phyloP scores from a whole-genome alignment of 768 basidiomycete genomes.

The Chalciporus sphaerocephalus region DNA sequence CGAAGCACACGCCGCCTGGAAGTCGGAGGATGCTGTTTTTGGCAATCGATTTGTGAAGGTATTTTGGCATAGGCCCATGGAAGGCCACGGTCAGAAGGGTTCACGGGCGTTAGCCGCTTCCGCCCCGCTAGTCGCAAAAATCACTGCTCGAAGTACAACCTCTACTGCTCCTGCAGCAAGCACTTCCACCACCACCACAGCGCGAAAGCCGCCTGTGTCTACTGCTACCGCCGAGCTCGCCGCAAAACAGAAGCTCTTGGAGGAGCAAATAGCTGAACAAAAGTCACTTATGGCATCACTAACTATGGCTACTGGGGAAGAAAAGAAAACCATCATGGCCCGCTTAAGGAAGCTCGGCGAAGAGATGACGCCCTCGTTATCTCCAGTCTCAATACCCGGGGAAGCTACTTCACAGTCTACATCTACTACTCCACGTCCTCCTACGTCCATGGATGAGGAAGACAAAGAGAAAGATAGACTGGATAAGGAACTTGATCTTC shows the following conservation, averaged over 20 bases:
- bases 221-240: conserved; percentile 51
- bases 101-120: conserved; percentile 77
- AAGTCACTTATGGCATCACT: conserved; percentile 77
- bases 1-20: conserved; percentile 87
- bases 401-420: conserved; percentile 28
- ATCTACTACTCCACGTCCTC: conserved; percentile 20
- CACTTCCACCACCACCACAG: conserved; percentile 20
- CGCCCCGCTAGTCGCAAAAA: conserved; percentile 68
- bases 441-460: conserved; percentile 34
- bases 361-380: conserved; percentile 58
- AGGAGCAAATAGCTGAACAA: conserved; percentile 84
- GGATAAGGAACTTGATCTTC: conserved; percentile 81
- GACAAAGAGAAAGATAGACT: conserved; percentile 62
- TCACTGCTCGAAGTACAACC: conserved; percentile 46
- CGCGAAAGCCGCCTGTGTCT: conserved; percentile 39
- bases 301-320: conserved; percentile 55
- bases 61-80: conserved; percentile 93
- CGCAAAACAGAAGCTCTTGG: conserved; percentile 69
- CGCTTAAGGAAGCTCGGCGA: conserved; percentile 71
- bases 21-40: conserved; percentile 92
- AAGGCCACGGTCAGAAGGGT: conserved; percentile 81
- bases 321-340: conserved; percentile 77
- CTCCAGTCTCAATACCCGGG: conserved; percentile 27
- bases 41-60: conserved; percentile 92
- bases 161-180: conserved; percentile 37